Conservation (phyloP, 805 yeast species). For the Spathaspora passalidarum region DNA sequence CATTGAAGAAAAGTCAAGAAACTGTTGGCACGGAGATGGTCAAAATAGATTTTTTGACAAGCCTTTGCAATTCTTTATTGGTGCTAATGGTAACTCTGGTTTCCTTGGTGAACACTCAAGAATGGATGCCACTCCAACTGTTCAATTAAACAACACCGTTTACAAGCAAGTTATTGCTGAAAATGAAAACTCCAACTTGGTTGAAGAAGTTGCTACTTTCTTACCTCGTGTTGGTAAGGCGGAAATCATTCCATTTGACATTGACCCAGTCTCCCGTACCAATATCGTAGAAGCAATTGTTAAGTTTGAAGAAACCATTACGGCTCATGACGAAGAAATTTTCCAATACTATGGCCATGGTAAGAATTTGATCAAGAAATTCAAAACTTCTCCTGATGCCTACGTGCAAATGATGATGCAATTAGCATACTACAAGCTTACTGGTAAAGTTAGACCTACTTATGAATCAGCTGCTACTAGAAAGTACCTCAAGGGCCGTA, state of each 20-base stretch:
- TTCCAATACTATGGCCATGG: constrained; percentile 85
- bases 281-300: constrained; percentile 55
- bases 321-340: constrained; percentile 69
- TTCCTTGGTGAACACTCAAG: constrained; percentile 94
- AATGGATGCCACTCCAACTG: constrained; percentile 98
- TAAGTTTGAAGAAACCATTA: constrained; percentile 56
- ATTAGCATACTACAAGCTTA: constrained; percentile 80
- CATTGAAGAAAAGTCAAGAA: constrained; percentile 77
- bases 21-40: constrained; percentile 96
- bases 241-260: constrained; percentile 49
- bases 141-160: constrained; percentile 77
- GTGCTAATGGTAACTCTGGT: constrained; percentile 84
- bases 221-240: constrained; percentile 8
- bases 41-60: constrained; percentile 88
- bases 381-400: constrained; percentile 90
- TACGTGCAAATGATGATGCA: constrained; percentile 88
- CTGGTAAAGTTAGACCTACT: constrained; percentile 82
- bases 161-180: constrained; percentile 45
- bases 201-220: constrained; percentile 22
- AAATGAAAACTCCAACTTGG: constrained; percentile 36
- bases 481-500: constrained; percentile 83
- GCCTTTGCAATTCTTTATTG: constrained; percentile 79
- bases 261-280: constrained; percentile 48
- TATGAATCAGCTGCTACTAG: constrained; percentile 96
- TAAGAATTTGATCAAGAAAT: constrained; percentile 76